These are phyloP conservation scores for Myochromella boudieri DNA, from an alignment of 768 basidiomycete species.

Conservation along the genomic window DNA sequence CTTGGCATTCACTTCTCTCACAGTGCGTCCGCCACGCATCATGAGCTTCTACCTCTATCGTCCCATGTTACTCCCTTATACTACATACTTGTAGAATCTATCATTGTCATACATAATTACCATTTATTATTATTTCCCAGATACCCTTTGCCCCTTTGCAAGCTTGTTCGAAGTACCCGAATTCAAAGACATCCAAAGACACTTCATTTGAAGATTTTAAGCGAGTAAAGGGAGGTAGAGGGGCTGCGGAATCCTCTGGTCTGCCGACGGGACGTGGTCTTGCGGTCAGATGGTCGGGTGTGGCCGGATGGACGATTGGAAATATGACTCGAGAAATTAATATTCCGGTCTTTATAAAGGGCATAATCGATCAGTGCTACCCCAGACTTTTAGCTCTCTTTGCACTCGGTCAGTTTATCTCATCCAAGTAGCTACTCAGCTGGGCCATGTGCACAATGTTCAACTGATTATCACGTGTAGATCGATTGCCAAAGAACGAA, in stretches of 20 bases:
- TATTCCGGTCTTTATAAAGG: background rate
- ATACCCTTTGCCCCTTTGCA: too few relatives aligned
- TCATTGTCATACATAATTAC: conserved; percentile 14
- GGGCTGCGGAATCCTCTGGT: too few relatives aligned
- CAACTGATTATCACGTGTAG: conserved; percentile 18
- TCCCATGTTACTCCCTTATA: conserved; percentile 4
- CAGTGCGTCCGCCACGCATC: background rate
- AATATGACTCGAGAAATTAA: background rate
- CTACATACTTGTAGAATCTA: conserved; percentile 15
- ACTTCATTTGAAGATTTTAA: too few relatives aligned
- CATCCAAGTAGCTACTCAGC: conserved; percentile 4
- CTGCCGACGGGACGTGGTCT: too few relatives aligned
- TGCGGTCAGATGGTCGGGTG: background rate
- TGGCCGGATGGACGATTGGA: conserved; percentile 3
- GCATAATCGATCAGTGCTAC: conserved; percentile 8
- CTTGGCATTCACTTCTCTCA: too few relatives aligned
- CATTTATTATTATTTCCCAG: conserved; percentile 13
- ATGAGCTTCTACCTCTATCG: conserved; percentile 8
- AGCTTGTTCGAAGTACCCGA: too few relatives aligned
- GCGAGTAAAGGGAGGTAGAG: too few relatives aligned
- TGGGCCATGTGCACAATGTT: background rate
- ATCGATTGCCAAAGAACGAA: background rate
- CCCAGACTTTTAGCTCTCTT: too few relatives aligned
- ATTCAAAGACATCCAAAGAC: too few relatives aligned
- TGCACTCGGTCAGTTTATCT: background rate